Base-by-base conservation (phyloP, 495 filamentous ascomycete species). In the Podospora anserina region DNA sequence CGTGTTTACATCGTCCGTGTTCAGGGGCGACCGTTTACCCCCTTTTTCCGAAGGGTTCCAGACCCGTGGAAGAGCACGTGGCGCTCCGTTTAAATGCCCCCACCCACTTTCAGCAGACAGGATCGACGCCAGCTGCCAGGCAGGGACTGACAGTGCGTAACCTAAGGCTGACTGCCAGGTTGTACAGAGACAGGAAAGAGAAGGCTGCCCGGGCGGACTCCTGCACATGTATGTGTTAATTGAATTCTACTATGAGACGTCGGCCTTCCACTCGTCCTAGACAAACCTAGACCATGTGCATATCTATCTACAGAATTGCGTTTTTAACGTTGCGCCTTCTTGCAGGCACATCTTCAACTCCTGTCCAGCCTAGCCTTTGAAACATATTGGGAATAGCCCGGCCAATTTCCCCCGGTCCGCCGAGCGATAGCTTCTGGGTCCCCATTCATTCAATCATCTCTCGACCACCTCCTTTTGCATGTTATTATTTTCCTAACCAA, bases 351-450 rank as follows among this genome's bases (percentile, higher is more conserved):
- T 49, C 39, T 49, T 49, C 39, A 49, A 49, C 13, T 49, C 39
- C 39, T 11, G 39, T 11, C 15, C 9, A 49, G 39, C 2, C 15
- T 16, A 49, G 39, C 39, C 13, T 23, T 58, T 58, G 55, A 58
- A 58, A 58, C 55, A 19, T 58, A 15, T 58, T 58, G 55, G 55
- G 55, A 58, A 58, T 58, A 58, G 55, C 55, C 55, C 23, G 55
- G 55, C 23, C 55, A 26, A 58, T 58, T 58, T 58, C 23, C 55
- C 55, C 55, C 55, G 55, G 55, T 58, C 55, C 23, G 55, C 55
- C 55, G 55, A 58, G 55, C 23, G 1, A 58, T 58, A 58, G 55
- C 11, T 49, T 58, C n/a, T 7, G n/a, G 55, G 55, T 7, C 55
- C 55, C 55, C 15, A 20, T 58, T 13, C 55, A 58, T 49, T 49